Evolutionary conservation across 257 asterid species (phyloP).

Genomic region (Nicotiana otophora): DNA sequence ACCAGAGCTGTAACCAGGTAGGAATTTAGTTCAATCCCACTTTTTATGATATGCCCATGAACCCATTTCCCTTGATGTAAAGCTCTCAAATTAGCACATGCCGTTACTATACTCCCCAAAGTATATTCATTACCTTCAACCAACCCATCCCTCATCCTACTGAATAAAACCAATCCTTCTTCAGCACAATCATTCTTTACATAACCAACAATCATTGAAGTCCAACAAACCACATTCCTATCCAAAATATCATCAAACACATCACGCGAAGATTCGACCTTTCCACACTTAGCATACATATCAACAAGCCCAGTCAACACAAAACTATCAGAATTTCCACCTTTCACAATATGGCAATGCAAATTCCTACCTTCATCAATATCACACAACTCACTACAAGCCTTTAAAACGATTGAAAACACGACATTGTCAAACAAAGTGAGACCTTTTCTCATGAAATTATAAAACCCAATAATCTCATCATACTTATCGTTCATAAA

Average conservation of each 20-base stretch:
- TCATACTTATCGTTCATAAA: conserved; percentile 37
- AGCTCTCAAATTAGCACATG: conserved; percentile 47
- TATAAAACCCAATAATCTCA: conserved; percentile 41
- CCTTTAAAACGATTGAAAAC: conserved; percentile 54
- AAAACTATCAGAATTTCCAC: conserved; percentile 47
- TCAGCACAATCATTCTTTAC: conserved; percentile 47
- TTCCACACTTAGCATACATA: conserved; percentile 68
- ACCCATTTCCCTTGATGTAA: conserved; percentile 65
- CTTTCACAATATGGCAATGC: conserved; percentile 44
- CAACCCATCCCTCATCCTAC: conserved; percentile 53
- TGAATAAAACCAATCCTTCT: conserved; percentile 44
- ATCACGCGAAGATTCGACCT: conserved; percentile 31
- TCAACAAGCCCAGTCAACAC: conserved; percentile 63
- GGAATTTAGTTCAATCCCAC: conserved; percentile 28
- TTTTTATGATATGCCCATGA: conserved; percentile 55
- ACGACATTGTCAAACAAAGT: conserved; percentile 39
- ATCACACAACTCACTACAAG: conserved; percentile 48
- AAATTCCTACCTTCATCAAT: conserved; percentile 44
- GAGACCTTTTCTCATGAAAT: conserved; percentile 24
- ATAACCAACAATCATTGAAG: conserved; percentile 64
- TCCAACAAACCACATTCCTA: conserved; percentile 66
- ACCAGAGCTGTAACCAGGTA: conserved; percentile 40
- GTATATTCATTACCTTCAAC: conserved; percentile 48
- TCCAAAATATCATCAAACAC: conserved; percentile 41
- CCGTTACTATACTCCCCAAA: conserved; percentile 44